Percentiles rank a stretch among this genome's conserved stretches.
Conservation (phyloP, 192 early-diverging fungal genomes). For the Podila horticola region DNA sequence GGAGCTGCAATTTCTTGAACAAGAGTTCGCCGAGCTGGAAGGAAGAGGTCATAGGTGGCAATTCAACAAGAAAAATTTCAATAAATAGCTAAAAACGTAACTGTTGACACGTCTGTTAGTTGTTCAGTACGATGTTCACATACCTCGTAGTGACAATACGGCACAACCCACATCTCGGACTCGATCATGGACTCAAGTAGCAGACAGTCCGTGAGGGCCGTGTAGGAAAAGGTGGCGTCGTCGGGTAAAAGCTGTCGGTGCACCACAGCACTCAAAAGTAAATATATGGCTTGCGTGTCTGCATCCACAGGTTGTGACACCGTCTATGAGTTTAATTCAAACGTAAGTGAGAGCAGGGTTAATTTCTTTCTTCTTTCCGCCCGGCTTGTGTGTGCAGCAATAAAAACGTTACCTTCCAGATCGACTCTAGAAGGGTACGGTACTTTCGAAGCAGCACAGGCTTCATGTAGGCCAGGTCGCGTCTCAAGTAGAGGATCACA, state of each 20-base stretch:
- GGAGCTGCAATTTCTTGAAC: conserved; percentile 42
- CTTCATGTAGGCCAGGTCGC: conserved; percentile 54
- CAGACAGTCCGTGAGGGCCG: conserved; percentile 51
- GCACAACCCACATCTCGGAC: conserved; percentile 54
- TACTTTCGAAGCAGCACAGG: conserved; percentile 41
- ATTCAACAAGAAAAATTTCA: not conserved
- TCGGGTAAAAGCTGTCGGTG: conserved; percentile 47
- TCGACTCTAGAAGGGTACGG: conserved; percentile 40
- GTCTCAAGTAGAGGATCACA: conserved; percentile 51
- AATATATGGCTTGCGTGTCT: conserved; percentile 47
- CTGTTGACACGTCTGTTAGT: too few species aligned
- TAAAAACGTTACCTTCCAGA: conserved; percentile 35
- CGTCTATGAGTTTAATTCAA: conserved; percentile 12
- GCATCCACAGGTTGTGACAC: conserved; percentile 27
- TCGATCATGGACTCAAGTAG: conserved; percentile 41
- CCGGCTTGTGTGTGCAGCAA: not conserved
- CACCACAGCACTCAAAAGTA: conserved; percentile 49
- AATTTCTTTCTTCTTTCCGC: not conserved
- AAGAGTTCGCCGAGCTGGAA: conserved; percentile 52
- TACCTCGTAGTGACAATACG: conserved; percentile 56
- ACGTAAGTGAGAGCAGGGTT: not conserved
- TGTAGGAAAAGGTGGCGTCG: conserved; percentile 49
- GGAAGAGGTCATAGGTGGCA: not conserved
- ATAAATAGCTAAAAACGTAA: too few species aligned
- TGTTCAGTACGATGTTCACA: not conserved